Base-by-base conservation (phyloP, 441 rosid species). In the Euphorbia schlechtendalii region DNA sequence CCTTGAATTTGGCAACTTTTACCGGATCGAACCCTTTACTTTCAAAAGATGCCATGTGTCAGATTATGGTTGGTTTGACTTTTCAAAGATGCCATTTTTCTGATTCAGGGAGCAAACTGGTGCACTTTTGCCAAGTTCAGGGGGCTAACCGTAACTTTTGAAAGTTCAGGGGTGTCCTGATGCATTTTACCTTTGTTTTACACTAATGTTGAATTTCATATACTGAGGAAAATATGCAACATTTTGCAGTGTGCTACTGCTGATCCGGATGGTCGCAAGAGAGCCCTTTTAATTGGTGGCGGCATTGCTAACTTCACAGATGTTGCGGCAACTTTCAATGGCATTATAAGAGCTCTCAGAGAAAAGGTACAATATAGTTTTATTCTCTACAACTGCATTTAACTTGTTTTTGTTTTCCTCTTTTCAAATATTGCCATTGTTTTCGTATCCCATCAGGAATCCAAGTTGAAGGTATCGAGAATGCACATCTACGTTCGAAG, bases 281-380 rank as follows among this genome's bases (percentile, higher is more conserved):
- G 98, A 77, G 94, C 92, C 71, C 86, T 88, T 72, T 77, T 92
- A 34, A 81, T 92, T 58, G 98, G 98, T 72, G 98, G 96, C 14
- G 96, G 98, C 68, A 92, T 89, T 49, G 96, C 98, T 52, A 92
- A 92, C 71, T 92, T 92, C 72, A 92, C 96, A 0, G 96, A 92
- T 20, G 98, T 92, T 54, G 96, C 91, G 36, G 86, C 96, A 73
- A 92, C 98, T 28, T 92, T 92, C 74, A 92, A 78, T 28, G 96
- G 96, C 54, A 92, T 92, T 64, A 86, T 89, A 66, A 75, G 87
- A 65, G 96, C 98, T 46, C 71, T 92, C 53, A 87, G 84, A 66
- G 98, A 92, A 71, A 92, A 92, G 90, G 98, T 79, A 75, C 3
- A 0, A 13, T 75, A 59, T 59, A 10, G 53, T 2, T 46, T 59